A percentile compares a stretch with the other conserved stretches of the same genome.
Conservation (phyloP, 352 stramenopile genomes). For the Phytophthora macrochlamydospora region DNA sequence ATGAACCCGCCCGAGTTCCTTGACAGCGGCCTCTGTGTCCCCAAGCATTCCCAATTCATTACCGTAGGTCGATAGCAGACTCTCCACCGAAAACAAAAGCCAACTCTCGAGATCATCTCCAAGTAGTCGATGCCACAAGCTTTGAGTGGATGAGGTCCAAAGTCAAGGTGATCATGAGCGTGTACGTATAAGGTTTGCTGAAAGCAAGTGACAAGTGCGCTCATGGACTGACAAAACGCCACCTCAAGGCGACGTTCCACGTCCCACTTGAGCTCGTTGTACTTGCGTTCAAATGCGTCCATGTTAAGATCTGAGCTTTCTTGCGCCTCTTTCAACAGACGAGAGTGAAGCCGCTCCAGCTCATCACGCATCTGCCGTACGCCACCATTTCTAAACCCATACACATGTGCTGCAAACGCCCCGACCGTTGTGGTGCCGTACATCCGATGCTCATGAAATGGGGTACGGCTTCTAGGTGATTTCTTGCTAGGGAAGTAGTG, state of each 20-base stretch:
- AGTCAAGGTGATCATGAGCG: constrained; percentile 53
- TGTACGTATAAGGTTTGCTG: constrained; percentile 87
- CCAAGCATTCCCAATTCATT: constrained; percentile 87
- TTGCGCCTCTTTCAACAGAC: constrained; percentile 58
- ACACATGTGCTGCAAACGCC: constrained; percentile 84
- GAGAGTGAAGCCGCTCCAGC: constrained; percentile 54
- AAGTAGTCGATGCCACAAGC: constrained; percentile 63
- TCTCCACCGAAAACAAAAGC: constrained; percentile 88
- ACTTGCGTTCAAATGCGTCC: constrained; percentile 75
- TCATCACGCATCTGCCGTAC: constrained; percentile 79
- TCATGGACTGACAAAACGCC: constrained; percentile 84
- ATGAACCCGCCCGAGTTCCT: constrained; percentile 66
- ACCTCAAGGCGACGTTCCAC: constrained; percentile 84
- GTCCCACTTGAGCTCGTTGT: constrained; percentile 85
- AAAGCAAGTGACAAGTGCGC: constrained; percentile 83
- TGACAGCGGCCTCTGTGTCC: constrained; percentile 83
- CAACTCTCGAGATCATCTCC: constrained; percentile 68
- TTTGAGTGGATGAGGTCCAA: constrained; percentile 41
- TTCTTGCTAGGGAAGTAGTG: constrained; percentile 3
- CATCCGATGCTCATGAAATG: constrained; percentile 68
- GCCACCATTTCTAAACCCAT: constrained; percentile 80
- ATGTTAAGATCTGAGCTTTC: constrained; percentile 75
- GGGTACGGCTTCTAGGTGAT: constrained; percentile 11
- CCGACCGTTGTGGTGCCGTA: constrained; percentile 84
- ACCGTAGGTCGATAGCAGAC: constrained; percentile 83